These are phyloP conservation scores for Leptoxyphium fumago DNA, from an alignment of 2,329 filamentous ascomycete species.

Conservation along the genomic window DNA sequence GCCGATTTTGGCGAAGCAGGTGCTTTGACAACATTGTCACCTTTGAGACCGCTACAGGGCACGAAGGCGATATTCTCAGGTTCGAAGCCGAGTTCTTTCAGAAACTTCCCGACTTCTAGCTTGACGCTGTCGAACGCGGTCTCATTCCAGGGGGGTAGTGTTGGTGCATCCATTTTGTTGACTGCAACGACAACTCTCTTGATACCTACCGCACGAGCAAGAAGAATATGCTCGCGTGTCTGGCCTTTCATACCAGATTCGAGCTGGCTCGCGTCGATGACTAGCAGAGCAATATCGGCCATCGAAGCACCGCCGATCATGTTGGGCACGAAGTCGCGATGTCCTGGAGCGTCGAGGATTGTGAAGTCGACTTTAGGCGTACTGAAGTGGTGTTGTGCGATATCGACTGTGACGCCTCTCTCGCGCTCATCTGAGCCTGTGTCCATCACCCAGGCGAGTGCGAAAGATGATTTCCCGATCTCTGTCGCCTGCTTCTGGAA, in stretches of 20 bases:
- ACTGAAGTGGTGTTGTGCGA: constrained; percentile 87
- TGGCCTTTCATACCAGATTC: constrained; percentile 88
- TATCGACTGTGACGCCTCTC: constrained; percentile 89
- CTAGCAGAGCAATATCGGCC: constrained; percentile 87
- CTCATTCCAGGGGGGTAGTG: constrained; percentile 50
- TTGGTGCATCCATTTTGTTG: constrained; percentile 84
- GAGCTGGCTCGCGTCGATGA: constrained; percentile 89
- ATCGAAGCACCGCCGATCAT: constrained; percentile 97
- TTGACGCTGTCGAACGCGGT: constrained; percentile 73
- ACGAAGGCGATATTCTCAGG: constrained; percentile 71
- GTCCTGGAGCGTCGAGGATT: constrained; percentile 87
- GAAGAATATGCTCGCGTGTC: constrained; percentile 80
- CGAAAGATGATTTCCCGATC: constrained; percentile 89
- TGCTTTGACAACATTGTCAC: constrained; percentile 63
- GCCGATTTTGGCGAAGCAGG: constrained; percentile 28
- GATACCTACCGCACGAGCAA: constrained; percentile 82
- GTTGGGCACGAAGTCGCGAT: constrained; percentile 92
- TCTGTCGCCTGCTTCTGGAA: constrained; percentile 63
- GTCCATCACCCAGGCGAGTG: constrained; percentile 92
- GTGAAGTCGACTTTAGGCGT: constrained; percentile 79
- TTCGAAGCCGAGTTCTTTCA: constrained; percentile 69
- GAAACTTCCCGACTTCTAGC: constrained; percentile 68
- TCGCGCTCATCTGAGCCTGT: constrained; percentile 78
- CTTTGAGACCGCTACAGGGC: constrained; percentile 76
- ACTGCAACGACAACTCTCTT: constrained; percentile 77